These are phyloP conservation scores for Agrocybe praecox DNA, from an alignment of 768 basidiomycete species.

Conservation along the genomic window DNA sequence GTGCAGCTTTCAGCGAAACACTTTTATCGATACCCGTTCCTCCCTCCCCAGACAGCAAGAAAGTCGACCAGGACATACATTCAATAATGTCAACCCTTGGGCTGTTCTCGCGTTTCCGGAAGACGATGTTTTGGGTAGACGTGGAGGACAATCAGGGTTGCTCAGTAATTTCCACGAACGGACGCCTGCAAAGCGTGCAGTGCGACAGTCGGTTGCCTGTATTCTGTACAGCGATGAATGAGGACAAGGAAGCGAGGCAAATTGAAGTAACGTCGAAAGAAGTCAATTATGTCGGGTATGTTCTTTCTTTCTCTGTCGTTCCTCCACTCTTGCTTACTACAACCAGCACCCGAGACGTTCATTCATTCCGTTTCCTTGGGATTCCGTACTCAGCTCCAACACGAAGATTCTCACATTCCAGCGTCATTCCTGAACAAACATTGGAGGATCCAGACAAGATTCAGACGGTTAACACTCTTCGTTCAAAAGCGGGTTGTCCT, in stretches of 20 bases:
- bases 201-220: neutral
- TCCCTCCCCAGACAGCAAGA: neutral
- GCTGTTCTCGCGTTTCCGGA: neutral
- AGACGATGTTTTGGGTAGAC: neutral
- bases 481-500: neutral
- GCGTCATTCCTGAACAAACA: neutral
- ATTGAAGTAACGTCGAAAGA: neutral
- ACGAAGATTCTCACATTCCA: neutral
- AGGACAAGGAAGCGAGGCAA: neutral
- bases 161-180: neutral
- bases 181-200: neutral
- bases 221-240: neutral
- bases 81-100: neutral
- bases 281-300: neutral
- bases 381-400: neutral
- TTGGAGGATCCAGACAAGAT: neutral
- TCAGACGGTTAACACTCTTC: neutral
- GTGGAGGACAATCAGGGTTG: neutral
- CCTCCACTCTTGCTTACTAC: neutral
- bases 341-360: neutral
- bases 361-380: neutral
- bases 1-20: neutral
- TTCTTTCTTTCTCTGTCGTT: neutral
- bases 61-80: neutral
- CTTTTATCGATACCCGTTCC: neutral